These are phyloP conservation scores for Podospora fimiseda DNA, from an alignment of 495 filamentous ascomycete species.

Conservation along the genomic window DNA sequence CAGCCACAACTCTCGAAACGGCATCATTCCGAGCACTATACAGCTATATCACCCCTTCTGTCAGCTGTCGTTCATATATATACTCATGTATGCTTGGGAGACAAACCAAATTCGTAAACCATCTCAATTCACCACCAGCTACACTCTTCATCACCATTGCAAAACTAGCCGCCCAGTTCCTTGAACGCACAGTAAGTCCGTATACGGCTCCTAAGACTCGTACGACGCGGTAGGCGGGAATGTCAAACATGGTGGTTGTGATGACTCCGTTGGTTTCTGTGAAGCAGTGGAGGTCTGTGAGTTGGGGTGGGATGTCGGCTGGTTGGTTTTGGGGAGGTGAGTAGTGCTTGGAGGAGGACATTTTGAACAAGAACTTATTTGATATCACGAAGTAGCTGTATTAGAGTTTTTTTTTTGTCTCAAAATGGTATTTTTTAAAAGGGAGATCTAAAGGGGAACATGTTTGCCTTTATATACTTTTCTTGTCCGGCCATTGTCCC, in stretches of 20 bases:
- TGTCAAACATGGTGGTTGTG: conserved; percentile 46
- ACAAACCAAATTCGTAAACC: conserved; percentile 47
- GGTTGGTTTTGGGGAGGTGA: conserved; percentile 7
- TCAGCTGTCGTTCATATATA: too few species aligned
- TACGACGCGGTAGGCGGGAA: conserved; percentile 53
- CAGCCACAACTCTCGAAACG: conserved; percentile 47
- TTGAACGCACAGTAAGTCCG: conserved; percentile 52
- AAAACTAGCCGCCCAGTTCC: conserved; percentile 42
- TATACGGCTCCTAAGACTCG: conserved; percentile 54
- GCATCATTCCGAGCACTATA: conserved; percentile 52
- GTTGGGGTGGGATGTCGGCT: conserved; percentile 25
- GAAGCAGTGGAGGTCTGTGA: conserved; percentile 49
- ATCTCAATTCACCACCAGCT: conserved; percentile 51
- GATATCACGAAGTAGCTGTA: too few species aligned
- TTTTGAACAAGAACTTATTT: too few species aligned
- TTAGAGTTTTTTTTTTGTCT: too few species aligned
- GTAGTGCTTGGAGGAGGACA: conserved; percentile 18
- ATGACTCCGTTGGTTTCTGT: conserved; percentile 54
- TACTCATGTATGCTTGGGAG: too few species aligned
- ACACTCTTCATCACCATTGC: conserved; percentile 45
- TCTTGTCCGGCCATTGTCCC: too few species aligned
- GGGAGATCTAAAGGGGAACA: too few species aligned
- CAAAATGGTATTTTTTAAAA: too few species aligned
- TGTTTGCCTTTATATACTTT: too few species aligned
- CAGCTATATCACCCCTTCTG: conserved; percentile 30